Percentiles rank a stretch among this genome's conserved stretches.
phyloP scores from a whole-genome alignment of 352 stramenopile genomes.

The Pythium biforme region DNA sequence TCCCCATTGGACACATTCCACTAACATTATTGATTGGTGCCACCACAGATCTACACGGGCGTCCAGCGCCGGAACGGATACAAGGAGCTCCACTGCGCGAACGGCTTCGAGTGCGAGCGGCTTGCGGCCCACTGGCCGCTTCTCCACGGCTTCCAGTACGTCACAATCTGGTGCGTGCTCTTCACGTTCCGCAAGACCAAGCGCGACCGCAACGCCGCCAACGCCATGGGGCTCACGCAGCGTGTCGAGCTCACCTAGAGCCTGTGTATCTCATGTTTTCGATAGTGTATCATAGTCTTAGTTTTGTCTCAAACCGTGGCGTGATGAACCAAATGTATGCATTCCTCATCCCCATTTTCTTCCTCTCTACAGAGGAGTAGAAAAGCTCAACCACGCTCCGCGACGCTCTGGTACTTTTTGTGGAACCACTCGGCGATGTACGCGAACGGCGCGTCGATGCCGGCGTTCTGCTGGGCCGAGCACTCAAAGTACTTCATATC shows the following conservation, averaged over 20 bases:
- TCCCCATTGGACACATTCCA: no score
- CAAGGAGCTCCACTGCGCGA: slow-evolving; percentile 54
- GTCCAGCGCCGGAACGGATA: slow-evolving; percentile 24
- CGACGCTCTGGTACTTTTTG: slow-evolving; percentile 79
- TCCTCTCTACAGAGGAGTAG: no score
- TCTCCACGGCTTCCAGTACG: slow-evolving; percentile 24
- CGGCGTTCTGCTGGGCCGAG: slow-evolving; percentile 73
- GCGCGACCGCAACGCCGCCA: slow-evolving; percentile 17
- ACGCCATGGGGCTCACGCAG: slow-evolving; percentile 11
- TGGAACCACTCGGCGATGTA: slow-evolving; percentile 85
- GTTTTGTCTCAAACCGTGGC: background rate
- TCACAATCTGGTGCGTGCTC: slow-evolving; percentile 25
- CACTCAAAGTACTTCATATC: slow-evolving; percentile 84
- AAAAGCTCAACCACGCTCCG: slow-evolving; percentile 38
- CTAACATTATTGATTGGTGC: background rate
- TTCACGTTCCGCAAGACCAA: slow-evolving; percentile 31
- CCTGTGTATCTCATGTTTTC: background rate
- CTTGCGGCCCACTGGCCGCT: slow-evolving; percentile 27
- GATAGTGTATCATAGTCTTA: slow-evolving; percentile 19
- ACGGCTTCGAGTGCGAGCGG: slow-evolving; percentile 45
- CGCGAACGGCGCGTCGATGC: slow-evolving; percentile 70
- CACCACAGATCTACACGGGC: slow-evolving; percentile 42
- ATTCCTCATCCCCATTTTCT: background rate
- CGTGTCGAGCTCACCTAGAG: background rate
- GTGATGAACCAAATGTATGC: background rate